Evolutionary conservation across 2,329 filamentous ascomycete species (phyloP).

Genomic region (Penicillium capsulatum): DNA sequence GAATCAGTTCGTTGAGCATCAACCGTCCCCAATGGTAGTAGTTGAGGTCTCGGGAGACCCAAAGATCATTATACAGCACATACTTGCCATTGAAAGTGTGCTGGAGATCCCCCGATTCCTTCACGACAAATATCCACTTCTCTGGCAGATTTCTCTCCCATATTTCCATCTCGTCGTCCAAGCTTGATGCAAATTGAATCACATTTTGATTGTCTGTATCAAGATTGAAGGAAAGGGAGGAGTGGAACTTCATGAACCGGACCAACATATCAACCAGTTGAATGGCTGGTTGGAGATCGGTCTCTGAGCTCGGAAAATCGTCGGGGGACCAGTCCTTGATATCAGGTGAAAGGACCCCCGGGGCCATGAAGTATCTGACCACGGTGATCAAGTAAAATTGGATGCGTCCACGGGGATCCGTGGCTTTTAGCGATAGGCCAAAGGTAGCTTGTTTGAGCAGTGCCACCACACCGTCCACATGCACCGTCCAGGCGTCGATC

Average conservation of each 20-base stretch:
- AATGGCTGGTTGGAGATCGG: slow-evolving; percentile 10
- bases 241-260: slow-evolving; percentile 16
- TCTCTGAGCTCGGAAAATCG: not conserved
- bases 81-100: slow-evolving; percentile 19
- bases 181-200: slow-evolving; percentile 4
- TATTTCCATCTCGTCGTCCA: slow-evolving; percentile 17
- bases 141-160: slow-evolving; percentile 19
- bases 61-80: slow-evolving; percentile 21
- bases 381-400: slow-evolving; percentile 19
- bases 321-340: slow-evolving; percentile 15
- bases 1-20: slow-evolving; percentile 21
- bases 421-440: not conserved
- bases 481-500: slow-evolving; percentile 17
- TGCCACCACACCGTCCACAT: slow-evolving; percentile 21
- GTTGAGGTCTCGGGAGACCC: slow-evolving; percentile 19
- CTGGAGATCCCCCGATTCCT: slow-evolving; percentile 10
- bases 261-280: slow-evolving; percentile 20
- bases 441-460: slow-evolving; percentile 14
- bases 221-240: slow-evolving; percentile 5
- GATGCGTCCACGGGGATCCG: slow-evolving; percentile 10
- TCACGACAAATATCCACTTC: slow-evolving; percentile 12
- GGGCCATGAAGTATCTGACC: slow-evolving; percentile 17
- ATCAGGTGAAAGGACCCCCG: slow-evolving; percentile 7
- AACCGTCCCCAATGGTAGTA: slow-evolving; percentile 24
- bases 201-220: slow-evolving; percentile 2